phyloP scores from a whole-genome alignment of 495 filamentous ascomycete genomes.

The Collariella sp. region DNA sequence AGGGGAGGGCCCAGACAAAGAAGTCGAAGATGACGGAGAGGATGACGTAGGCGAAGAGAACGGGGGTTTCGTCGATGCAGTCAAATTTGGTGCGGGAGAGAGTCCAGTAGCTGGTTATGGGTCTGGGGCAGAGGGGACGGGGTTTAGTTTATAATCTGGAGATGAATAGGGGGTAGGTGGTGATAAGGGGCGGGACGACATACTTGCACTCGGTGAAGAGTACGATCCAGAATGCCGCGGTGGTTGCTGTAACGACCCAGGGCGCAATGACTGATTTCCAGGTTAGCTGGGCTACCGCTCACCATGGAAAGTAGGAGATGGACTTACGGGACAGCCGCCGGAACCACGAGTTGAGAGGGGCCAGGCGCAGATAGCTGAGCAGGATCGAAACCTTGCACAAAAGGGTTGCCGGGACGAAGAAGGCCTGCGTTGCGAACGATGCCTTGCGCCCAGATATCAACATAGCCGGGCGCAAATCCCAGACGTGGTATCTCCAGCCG shows the following conservation, averaged over 20 bases:
- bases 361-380: slow-evolving; percentile 44
- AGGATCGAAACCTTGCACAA: slow-evolving; percentile 45
- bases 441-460: slow-evolving; percentile 16
- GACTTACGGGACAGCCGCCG: slow-evolving; percentile 25
- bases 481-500: slow-evolving; percentile 24
- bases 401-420: slow-evolving; percentile 19
- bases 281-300: background rate
- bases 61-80: slow-evolving; percentile 24
- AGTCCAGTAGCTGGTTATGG: slow-evolving; percentile 30
- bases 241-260: background rate
- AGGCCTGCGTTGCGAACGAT: slow-evolving; percentile 19
- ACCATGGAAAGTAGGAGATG: background rate
- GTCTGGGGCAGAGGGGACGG: slow-evolving; percentile 6
- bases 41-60: slow-evolving; percentile 16
- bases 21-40: slow-evolving; percentile 34
- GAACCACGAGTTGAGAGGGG: slow-evolving; percentile 32
- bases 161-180: too few species aligned
- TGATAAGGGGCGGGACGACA: background rate
- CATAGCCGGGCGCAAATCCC: slow-evolving; percentile 10
- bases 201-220: background rate
- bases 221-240: background rate
- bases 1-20: slow-evolving; percentile 36
- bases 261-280: background rate
- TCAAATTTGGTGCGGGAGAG: slow-evolving; percentile 3
- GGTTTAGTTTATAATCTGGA: background rate